Evolutionary conservation across 768 basidiomycete genomes (phyloP), one percentile per base, ranked within the genome.

Genomic region (Trametes cubensis): DNA sequence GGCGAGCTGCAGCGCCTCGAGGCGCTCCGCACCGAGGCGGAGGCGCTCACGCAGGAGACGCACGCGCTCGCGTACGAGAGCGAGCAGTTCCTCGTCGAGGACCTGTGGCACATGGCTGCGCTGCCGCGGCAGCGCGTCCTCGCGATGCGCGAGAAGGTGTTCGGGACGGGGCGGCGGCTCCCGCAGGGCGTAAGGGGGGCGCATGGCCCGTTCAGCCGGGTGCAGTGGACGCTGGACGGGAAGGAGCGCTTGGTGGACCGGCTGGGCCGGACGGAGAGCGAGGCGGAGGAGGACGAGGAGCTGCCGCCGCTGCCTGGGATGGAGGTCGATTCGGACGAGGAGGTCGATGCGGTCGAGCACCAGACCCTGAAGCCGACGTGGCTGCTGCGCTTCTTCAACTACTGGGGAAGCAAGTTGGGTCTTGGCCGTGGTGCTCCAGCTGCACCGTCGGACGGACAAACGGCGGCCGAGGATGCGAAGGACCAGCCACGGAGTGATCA

Each of bases 211-310:
- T 88, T 84, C 71, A 85, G 85, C 67, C 80, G 85, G 10, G 70
- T 88, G 69, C 89, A 92, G 71, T 85, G 87, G 86, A 85, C 83
- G 61, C 74, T 90, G 45, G 87, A 88, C 66, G 88, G 88, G 15
- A 68, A 73, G 47, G 80, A 83, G 71, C 75, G 83, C 46, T 71
- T 87, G 1, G 89, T 92, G 46, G 89, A 92, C 72, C 73, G 76
- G 42, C 69, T 85, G 44, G 90, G 90, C 18, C 77, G 89, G 48
- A 92, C 88, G 56, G 88, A 89, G 75, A 85, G 83, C 64, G 90
- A 93, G 73, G 89, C 80, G 21, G 88, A 87, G 68, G 90, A 92
- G 67, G 90, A 92, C 71, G 76, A 74, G 38, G 75, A 66, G 54
- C 48, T 77, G 40, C 68, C 73, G 21, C 76, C 71, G 23, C 49